phyloP scores from a whole-genome alignment of 2,329 filamentous ascomycete genomes.

The Xylariaceae sp. region DNA sequence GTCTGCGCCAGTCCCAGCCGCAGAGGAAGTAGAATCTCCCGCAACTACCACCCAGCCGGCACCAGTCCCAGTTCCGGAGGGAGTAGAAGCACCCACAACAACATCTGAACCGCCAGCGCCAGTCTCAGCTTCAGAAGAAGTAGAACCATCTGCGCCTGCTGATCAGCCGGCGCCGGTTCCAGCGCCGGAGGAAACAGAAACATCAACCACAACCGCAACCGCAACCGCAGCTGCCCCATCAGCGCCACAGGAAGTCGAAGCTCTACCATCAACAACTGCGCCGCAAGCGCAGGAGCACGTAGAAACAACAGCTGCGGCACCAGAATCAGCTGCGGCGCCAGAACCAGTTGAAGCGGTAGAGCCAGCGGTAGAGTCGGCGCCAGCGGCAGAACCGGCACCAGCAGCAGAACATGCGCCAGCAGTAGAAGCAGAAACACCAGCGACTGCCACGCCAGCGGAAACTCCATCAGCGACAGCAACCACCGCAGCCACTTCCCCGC shows the following conservation, averaged over 20 bases:
- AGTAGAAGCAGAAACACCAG: not conserved
- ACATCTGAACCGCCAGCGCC: not conserved
- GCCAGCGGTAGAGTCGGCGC: not conserved
- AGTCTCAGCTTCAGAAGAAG: not conserved
- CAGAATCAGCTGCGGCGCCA: not conserved
- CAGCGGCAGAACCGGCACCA: not conserved
- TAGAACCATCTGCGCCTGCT: not conserved
- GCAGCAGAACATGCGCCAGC: not conserved
- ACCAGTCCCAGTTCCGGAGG: not conserved
- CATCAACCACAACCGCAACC: not conserved
- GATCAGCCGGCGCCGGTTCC: not conserved
- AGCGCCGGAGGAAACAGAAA: not conserved
- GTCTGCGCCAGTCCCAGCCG: not conserved
- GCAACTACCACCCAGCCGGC: not conserved
- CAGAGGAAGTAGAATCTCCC: not conserved
- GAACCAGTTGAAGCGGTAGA: not conserved
- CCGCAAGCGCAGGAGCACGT: too few species aligned
- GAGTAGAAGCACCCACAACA: not conserved
- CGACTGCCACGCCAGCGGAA: not conserved
- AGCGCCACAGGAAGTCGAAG: too few species aligned
- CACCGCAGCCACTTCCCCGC: not conserved
- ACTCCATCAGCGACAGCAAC: not conserved
- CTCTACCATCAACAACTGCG: too few species aligned
- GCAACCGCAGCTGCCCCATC: too few species aligned
- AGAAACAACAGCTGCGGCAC: too few species aligned